A percentile compares a stretch with the other conserved stretches of the same genome.
phyloP scores from a whole-genome alignment of 2,329 filamentous ascomycete species.

The Capronia coronata region DNA sequence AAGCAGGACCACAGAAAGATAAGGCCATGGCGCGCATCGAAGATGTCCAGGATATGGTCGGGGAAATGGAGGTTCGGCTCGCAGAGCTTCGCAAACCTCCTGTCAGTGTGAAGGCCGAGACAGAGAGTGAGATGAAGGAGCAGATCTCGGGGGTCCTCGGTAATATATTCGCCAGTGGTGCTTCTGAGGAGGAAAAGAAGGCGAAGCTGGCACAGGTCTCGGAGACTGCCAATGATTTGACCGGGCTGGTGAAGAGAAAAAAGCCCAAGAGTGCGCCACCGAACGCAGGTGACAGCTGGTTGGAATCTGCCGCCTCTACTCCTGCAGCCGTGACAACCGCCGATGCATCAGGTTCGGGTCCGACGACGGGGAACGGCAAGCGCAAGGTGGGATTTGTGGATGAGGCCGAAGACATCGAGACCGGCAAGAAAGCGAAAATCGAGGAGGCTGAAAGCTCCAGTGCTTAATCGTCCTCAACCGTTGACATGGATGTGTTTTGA shows the following conservation, averaged over 20 bases:
- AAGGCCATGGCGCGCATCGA: conserved; percentile 45
- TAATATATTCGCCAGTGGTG: conserved; percentile 46
- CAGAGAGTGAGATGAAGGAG: conserved; percentile 31
- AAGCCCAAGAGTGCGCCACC: conserved; percentile 29
- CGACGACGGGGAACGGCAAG: conserved; percentile 21
- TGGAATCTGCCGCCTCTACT: conserved; percentile 21
- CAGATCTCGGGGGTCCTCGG: conserved; percentile 52
- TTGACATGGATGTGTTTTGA: neutral
- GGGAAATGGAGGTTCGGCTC: conserved; percentile 56
- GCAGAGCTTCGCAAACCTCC: conserved; percentile 53
- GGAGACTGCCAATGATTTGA: conserved; percentile 54
- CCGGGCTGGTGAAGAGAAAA: conserved; percentile 53
- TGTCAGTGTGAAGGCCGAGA: conserved; percentile 40
- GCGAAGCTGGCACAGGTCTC: conserved; percentile 50
- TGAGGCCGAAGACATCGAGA: conserved; percentile 15
- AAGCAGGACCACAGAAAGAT: conserved; percentile 35
- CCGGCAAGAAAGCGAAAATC: conserved; percentile 20
- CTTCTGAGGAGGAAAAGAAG: conserved; percentile 48
- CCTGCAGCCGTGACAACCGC: conserved; percentile 9
- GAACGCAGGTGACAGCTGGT: conserved; percentile 16
- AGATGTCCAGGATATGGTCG: conserved; percentile 56
- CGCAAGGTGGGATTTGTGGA: conserved; percentile 26
- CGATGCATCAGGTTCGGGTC: conserved; percentile 4
- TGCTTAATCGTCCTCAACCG: neutral
- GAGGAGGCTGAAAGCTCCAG: conserved; percentile 20